Percentiles rank a stretch among this genome's conserved stretches.
These are phyloP conservation scores for Kalaharituber pfeilii DNA, from an alignment of 2,329 filamentous ascomycete species.

Conservation along the genomic window DNA sequence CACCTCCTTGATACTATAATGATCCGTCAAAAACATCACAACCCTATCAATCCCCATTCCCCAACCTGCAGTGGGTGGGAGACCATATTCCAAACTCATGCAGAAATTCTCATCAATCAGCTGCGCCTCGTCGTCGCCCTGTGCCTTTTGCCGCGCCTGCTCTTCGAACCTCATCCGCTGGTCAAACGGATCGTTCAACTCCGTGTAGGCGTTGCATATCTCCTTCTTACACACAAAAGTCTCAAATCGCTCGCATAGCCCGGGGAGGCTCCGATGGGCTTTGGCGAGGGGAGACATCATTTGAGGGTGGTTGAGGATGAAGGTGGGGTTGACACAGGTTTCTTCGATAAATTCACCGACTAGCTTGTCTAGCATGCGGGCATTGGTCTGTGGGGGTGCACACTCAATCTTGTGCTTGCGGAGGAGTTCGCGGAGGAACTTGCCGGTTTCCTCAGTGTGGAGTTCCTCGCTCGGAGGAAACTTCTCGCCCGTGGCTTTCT, in stretches of 20 bases:
- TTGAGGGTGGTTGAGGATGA: constrained; percentile 67
- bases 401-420: constrained; percentile 87
- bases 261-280: constrained; percentile 64
- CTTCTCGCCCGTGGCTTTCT: constrained; percentile 77
- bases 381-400: constrained; percentile 75
- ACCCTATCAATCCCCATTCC: constrained; percentile 89
- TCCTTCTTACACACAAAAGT: constrained; percentile 96
- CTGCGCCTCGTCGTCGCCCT: constrained; percentile 88
- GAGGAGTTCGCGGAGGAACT: constrained; percentile 67
- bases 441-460: constrained; percentile 74
- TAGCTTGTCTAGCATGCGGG: constrained; percentile 90
- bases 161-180: constrained; percentile 85
- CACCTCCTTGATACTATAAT: constrained; percentile 93
- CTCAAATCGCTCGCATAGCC: constrained; percentile 92
- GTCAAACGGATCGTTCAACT: constrained; percentile 94
- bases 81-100: constrained; percentile 68
- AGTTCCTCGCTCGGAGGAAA: constrained; percentile 81
- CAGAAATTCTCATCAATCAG: constrained; percentile 92
- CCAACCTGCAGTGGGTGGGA: constrained; percentile 91
- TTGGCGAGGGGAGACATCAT: constrained; percentile 96
- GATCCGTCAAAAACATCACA: constrained; percentile 90
- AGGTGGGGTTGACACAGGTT: constrained; percentile 81
- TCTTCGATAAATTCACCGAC: constrained; percentile 81
- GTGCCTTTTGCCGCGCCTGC: constrained; percentile 81
- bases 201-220: constrained; percentile 90